Evolutionary conservation across 176 grass and related monocot genomes (phyloP).

Genomic region (Rhynchospora pubera): DNA sequence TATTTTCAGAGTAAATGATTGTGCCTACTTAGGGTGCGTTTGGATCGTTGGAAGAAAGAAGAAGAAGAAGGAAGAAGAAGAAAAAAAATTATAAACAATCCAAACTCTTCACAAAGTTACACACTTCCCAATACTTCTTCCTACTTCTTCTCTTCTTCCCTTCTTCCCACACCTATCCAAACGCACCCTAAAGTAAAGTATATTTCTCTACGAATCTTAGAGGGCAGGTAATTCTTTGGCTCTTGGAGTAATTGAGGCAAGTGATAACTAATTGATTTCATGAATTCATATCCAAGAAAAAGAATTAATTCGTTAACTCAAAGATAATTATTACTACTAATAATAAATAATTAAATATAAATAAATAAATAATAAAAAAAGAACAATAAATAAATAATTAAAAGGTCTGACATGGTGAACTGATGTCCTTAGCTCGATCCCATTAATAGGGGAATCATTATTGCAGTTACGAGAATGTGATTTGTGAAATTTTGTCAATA

Average conservation of each 20-base stretch:
- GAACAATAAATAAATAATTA: background rate
- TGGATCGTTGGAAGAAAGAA: no score
- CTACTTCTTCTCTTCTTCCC: no score
- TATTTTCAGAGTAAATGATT: background rate
- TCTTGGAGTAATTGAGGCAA: conserved; percentile 5
- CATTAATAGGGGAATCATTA: background rate
- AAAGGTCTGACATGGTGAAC: background rate
- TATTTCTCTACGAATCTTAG: conserved; percentile 19
- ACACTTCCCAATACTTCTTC: no score
- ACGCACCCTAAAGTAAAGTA: conserved; percentile 25
- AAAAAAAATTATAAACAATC: no score
- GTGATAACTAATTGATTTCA: background rate
- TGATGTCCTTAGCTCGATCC: background rate
- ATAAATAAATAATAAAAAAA: no score
- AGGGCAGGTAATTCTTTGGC: conserved; percentile 20
- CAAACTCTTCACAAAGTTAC: no score
- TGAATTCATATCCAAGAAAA: conserved; percentile 5
- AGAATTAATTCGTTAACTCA: background rate
- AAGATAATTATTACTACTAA: background rate
- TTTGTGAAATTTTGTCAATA: background rate
- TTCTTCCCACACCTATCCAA: no score
- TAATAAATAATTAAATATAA: no score
- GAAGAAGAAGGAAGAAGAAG: no score
- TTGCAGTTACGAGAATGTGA: background rate
- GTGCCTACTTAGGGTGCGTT: no score